Evolutionary conservation across 805 yeast genomes (phyloP).

Genomic region (Isabelozyma heimii): DNA sequence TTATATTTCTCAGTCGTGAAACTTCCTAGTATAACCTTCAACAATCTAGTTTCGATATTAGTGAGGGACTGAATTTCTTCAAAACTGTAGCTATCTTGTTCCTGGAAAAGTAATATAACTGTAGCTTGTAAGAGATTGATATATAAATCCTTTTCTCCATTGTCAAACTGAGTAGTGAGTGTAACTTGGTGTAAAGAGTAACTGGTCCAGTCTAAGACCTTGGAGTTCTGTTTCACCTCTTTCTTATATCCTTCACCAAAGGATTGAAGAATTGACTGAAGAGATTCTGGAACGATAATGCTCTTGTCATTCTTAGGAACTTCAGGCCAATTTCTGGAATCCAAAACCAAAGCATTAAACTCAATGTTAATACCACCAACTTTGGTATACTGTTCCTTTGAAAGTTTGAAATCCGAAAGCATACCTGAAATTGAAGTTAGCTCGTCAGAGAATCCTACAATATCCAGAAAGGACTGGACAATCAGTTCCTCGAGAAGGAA

Average conservation of each 20-base stretch:
- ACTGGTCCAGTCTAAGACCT: constrained; percentile 39
- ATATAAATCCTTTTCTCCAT: constrained; percentile 27
- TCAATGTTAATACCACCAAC: constrained; percentile 8
- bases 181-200: constrained; percentile 40
- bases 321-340: constrained; percentile 40
- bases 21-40: constrained; percentile 26
- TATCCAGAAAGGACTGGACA: constrained; percentile 17
- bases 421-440: constrained; percentile 24
- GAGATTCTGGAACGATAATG: constrained; percentile 20
- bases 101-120: constrained; percentile 37
- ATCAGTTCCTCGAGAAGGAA: background rate
- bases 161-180: constrained; percentile 27
- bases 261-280: constrained; percentile 14
- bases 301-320: constrained; percentile 22
- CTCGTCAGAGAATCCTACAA: constrained; percentile 32
- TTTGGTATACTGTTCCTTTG: constrained; percentile 13
- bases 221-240: constrained; percentile 18
- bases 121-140: constrained; percentile 46
- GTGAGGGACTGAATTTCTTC: constrained; percentile 21
- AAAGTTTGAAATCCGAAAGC: constrained; percentile 30
- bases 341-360: constrained; percentile 31
- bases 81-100: constrained; percentile 14
- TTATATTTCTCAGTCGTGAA: constrained; percentile 29
- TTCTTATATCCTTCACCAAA: constrained; percentile 19
- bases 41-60: constrained; percentile 29